These are phyloP conservation scores for Pyrenophora graminea DNA, from an alignment of 2,329 filamentous ascomycete species.

Conservation along the genomic window DNA sequence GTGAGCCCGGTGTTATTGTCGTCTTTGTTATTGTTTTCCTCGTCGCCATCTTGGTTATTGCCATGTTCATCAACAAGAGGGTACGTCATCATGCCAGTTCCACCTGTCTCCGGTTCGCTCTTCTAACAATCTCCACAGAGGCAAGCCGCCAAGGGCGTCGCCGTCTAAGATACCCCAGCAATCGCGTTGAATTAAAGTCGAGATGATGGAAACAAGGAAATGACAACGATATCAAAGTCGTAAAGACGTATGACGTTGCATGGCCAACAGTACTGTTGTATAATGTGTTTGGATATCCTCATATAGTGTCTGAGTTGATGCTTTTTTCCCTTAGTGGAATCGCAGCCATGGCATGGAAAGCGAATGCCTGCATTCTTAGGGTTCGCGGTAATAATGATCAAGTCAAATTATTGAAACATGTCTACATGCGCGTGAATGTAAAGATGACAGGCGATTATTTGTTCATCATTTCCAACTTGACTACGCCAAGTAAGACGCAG, in stretches of 20 bases:
- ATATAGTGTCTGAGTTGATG: slow-evolving; percentile 17
- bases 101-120: not conserved
- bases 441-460: no score
- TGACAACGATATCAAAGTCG: slow-evolving; percentile 10
- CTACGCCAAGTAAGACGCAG: no score
- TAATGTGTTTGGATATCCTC: slow-evolving; percentile 35
- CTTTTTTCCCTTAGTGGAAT: slow-evolving; percentile 19
- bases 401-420: slow-evolving; percentile 18
- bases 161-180: slow-evolving; percentile 21
- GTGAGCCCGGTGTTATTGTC: slow-evolving; percentile 64
- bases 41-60: slow-evolving; percentile 56
- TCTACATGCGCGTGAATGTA: no score
- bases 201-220: slow-evolving; percentile 8
- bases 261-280: slow-evolving; percentile 24
- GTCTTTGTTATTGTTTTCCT: slow-evolving; percentile 66
- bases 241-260: slow-evolving; percentile 6
- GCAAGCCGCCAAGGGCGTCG: slow-evolving; percentile 15
- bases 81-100: slow-evolving; percentile 26
- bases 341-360: slow-evolving; percentile 20
- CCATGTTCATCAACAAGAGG: slow-evolving; percentile 56
- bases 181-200: slow-evolving; percentile 10
- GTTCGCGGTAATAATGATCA: slow-evolving; percentile 40
- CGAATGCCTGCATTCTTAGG: slow-evolving; percentile 31
- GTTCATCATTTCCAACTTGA: no score
- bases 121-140: slow-evolving; percentile 17